A percentile compares a stretch with the other conserved stretches of the same genome.
These are phyloP conservation scores for Candida krabiensis DNA, from an alignment of 805 yeast species.

Conservation along the genomic window DNA sequence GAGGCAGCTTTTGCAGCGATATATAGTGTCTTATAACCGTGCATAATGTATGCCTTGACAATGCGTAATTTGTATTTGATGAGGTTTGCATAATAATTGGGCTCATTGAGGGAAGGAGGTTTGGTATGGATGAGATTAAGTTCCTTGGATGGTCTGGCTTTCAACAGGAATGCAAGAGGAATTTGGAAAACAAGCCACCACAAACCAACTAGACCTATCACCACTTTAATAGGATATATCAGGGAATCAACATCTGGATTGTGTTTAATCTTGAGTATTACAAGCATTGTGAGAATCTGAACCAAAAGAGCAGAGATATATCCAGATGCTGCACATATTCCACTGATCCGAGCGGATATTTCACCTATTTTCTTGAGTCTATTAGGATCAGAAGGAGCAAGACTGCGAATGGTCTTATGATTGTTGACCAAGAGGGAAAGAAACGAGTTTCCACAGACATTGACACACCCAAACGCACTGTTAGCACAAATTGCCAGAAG, in stretches of 20 bases:
- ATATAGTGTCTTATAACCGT: constrained; percentile 63
- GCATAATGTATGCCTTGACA: constrained; percentile 38
- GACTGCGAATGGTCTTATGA: constrained; percentile 19
- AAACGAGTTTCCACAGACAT: constrained; percentile 76
- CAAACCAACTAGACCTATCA: constrained; percentile 61
- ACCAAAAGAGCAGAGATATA: constrained; percentile 68
- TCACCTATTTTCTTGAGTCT: constrained; percentile 31
- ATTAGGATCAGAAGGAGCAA: constrained; percentile 5
- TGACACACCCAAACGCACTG: constrained; percentile 72
- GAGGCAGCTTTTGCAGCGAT: constrained; percentile 60
- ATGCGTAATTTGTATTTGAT: constrained; percentile 13
- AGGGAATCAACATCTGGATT: constrained; percentile 23
- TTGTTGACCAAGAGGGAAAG: constrained; percentile 60
- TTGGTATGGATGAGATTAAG: constrained; percentile 22
- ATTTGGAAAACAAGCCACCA: constrained; percentile 79
- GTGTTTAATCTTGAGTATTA: constrained; percentile 30
- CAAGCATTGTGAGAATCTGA: constrained; percentile 56
- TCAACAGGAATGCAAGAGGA: constrained; percentile 53
- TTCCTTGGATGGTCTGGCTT: constrained; percentile 43
- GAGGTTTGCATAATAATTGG: constrained; percentile 10
- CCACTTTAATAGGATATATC: constrained; percentile 51
- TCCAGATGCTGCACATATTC: constrained; percentile 71
- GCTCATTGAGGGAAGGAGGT: constrained; percentile 10
- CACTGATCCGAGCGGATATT: constrained; percentile 54
- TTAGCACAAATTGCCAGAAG: constrained; percentile 61